Evolutionary conservation across 129 eudicot genomes (phyloP).

Genomic region (Apium graveolens): DNA sequence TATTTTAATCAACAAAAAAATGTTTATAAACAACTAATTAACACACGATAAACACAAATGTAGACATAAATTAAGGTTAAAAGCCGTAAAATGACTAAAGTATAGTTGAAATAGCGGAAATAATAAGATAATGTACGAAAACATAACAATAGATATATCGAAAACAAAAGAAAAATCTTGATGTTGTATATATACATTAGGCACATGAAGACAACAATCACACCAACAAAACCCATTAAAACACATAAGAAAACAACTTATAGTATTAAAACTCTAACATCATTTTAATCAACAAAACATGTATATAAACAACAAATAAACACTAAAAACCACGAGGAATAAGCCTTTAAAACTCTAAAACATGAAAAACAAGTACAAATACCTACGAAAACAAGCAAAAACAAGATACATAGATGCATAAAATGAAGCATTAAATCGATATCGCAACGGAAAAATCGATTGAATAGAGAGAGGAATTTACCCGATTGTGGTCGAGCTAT

Average conservation of each 20-base stretch:
- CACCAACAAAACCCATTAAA: neutral
- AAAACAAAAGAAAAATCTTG: no score
- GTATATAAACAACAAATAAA: neutral
- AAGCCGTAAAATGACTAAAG: no score
- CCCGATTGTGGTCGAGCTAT: neutral
- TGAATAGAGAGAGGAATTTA: neutral
- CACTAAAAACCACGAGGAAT: neutral
- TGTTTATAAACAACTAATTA: no score
- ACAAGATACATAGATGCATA: no score
- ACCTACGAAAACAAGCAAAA: no score
- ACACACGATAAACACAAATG: no score
- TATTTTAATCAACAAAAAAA: no score
- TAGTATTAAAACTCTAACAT: neutral
- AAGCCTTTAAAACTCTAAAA: neutral
- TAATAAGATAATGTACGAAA: no score
- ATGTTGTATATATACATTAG: no score
- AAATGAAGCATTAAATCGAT: neutral
- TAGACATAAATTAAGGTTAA: no score
- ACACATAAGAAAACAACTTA: neutral
- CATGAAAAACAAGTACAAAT: neutral
- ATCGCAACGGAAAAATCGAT: neutral
- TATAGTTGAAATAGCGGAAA: no score
- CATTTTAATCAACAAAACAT: neutral
- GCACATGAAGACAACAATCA: neutral
- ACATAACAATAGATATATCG: no score